These are phyloP conservation scores for Terfezia claveryi DNA, from an alignment of 495 filamentous ascomycete species.

Conservation along the genomic window DNA sequence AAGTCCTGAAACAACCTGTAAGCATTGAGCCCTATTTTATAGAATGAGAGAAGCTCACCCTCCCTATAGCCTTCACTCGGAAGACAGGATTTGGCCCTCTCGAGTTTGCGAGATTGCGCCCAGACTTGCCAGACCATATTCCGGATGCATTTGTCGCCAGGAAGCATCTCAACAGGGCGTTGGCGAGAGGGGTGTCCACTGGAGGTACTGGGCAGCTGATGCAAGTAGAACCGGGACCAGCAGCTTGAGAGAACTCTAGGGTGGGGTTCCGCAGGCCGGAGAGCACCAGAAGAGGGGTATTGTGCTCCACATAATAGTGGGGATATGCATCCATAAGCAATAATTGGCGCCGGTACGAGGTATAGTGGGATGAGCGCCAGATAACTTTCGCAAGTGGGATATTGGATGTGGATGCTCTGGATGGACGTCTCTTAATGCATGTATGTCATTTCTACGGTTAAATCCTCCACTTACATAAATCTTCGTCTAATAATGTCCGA, in stretches of 20 bases:
- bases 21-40: background rate
- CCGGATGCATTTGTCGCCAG: conserved; percentile 40
- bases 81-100: conserved; percentile 23
- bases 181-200: conserved; percentile 40
- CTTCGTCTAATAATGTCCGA: too few species aligned
- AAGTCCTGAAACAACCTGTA: conserved; percentile 26
- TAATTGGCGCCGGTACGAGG: too few species aligned
- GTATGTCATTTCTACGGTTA: too few species aligned
- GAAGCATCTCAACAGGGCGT: conserved; percentile 45
- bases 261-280: conserved; percentile 37
- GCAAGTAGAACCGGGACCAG: conserved; percentile 14
- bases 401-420: too few species aligned
- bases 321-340: conserved; percentile 67
- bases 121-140: conserved; percentile 10
- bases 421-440: too few species aligned
- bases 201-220: conserved; percentile 46
- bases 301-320: conserved; percentile 54
- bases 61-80: conserved; percentile 46
- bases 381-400: too few species aligned
- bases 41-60: conserved; percentile 33
- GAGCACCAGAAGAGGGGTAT: conserved; percentile 55
- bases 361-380: too few species aligned
- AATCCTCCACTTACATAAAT: too few species aligned
- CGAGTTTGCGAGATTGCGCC: conserved; percentile 11
- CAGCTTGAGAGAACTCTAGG: background rate